Evolutionary conservation across 1,139 yeast genomes (phyloP), one percentile per base, ranked within the genome.

Genomic region (Yamadazyma jaroonii): DNA sequence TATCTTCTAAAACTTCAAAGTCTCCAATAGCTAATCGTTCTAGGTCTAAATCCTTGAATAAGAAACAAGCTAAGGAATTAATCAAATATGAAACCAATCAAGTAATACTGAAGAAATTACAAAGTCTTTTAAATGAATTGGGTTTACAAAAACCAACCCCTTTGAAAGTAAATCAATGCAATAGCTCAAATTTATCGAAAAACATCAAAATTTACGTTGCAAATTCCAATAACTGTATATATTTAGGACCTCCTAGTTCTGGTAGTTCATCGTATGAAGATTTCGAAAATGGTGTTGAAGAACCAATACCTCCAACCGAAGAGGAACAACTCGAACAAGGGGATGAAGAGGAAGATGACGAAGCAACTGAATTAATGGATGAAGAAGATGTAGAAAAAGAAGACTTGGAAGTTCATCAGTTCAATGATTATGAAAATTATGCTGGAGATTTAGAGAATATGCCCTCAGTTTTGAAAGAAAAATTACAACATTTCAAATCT

Each of bases 241-340:
- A 61, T 44, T 52, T 71, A 34, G 63, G 74, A 2, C 72, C 75
- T 4, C 65, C 75, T 1, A 54, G 62, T 14, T 61, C 72, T 3
- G 66, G 73, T 14, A 64, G 72, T 43, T 67, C 64, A 43, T 67
- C 74, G 9, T 68, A 69, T 46, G 76, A 69, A 42, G 77, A 71
- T 41, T 71, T 59, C 10, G 76, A 69, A 42, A 66, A 66, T 46
- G 76, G 67, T 1, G 52, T 47, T 21, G 35, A 31, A 21, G 12
- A n/a, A n/a, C 14, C 27, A 6, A 7, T 17, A 6, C 25, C 23
- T 11, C 25, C 6, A 15, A 9, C 9, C 6, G 20, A 14, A 10
- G 29, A 24, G 3, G 22, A 31, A 7, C 34, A 12, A 32, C 9
- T 10, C 30, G n/a, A 27, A 31, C 22, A 29, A 30, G 20, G 32